Evolutionary conservation across 306 rosid genomes (phyloP).

Genomic region (Quercus agrifolia): DNA sequence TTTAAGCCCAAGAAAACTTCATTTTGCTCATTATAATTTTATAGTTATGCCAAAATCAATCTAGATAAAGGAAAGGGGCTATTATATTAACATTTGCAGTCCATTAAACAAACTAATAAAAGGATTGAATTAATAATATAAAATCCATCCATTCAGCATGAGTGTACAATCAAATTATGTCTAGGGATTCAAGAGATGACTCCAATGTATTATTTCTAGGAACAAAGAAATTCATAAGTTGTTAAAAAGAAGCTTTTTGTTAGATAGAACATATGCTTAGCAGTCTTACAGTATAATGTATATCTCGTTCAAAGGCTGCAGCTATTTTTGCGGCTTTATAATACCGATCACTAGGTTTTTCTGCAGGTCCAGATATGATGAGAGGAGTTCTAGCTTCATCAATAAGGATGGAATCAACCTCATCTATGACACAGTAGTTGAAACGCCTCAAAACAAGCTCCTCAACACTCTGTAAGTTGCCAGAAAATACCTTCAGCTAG

Average conservation of each 20-base stretch:
- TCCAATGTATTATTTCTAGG: not conserved
- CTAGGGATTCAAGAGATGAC: not conserved
- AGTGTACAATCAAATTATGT: not conserved
- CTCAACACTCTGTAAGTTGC: conserved; percentile 73
- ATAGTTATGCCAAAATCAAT: not conserved
- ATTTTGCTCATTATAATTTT: not conserved
- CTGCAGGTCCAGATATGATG: conserved; percentile 96
- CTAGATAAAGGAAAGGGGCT: not conserved
- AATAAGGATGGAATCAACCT: conserved; percentile 97
- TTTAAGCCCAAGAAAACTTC: not conserved
- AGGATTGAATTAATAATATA: not conserved
- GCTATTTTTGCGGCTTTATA: conserved; percentile 96
- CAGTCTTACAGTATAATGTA: conserved; percentile 85
- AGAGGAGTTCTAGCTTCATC: conserved; percentile 99
- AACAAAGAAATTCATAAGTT: not conserved
- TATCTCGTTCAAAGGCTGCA: conserved; percentile 76
- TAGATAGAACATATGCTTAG: not conserved
- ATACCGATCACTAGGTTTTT: conserved; percentile 86
- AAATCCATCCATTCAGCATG: not conserved
- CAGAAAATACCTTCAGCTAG: conserved; percentile 30
- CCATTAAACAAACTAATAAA: not conserved
- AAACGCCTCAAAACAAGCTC: conserved; percentile 92
- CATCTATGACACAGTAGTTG: conserved; percentile 89
- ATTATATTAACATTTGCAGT: not conserved
- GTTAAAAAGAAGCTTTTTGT: not conserved